These are phyloP conservation scores for Coniosporium uncinatum DNA, from an alignment of 2,329 filamentous ascomycete genomes.

Conservation along the genomic window DNA sequence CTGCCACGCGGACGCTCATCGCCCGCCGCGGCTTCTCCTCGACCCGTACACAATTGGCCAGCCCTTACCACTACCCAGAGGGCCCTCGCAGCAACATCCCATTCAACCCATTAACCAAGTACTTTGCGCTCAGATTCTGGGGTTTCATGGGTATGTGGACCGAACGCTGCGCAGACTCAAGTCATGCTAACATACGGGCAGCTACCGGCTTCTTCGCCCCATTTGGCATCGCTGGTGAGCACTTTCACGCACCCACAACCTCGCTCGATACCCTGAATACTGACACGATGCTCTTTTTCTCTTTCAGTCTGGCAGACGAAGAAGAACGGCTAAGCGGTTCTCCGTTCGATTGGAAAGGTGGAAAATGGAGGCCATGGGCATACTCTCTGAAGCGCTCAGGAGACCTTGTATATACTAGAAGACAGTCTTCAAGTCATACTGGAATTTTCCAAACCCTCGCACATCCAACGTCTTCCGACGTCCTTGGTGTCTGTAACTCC, in stretches of 20 bases:
- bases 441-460: no score
- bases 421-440: no score
- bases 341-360: no score
- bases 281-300: no score
- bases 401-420: no score
- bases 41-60: conserved; percentile 58
- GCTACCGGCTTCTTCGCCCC: conserved; percentile 52
- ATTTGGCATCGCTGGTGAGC: conserved; percentile 59
- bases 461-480: no score
- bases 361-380: no score
- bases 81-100: conserved; percentile 92
- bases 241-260: no score
- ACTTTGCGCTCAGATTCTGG: conserved; percentile 83
- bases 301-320: conserved; percentile 59
- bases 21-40: conserved; percentile 93
- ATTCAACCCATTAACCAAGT: conserved; percentile 91
- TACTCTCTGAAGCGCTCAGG: no score
- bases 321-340: conserved; percentile 48
- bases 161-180: conserved; percentile 2
- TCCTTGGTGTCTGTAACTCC: no score
- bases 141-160: conserved; percentile 60
- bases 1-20: conserved; percentile 57
- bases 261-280: not conserved
- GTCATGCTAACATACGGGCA: conserved; percentile 18
- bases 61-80: conserved; percentile 98